These are phyloP conservation scores for Pythium phragmiticola DNA, from an alignment of 352 stramenopile genomes.

Conservation along the genomic window DNA sequence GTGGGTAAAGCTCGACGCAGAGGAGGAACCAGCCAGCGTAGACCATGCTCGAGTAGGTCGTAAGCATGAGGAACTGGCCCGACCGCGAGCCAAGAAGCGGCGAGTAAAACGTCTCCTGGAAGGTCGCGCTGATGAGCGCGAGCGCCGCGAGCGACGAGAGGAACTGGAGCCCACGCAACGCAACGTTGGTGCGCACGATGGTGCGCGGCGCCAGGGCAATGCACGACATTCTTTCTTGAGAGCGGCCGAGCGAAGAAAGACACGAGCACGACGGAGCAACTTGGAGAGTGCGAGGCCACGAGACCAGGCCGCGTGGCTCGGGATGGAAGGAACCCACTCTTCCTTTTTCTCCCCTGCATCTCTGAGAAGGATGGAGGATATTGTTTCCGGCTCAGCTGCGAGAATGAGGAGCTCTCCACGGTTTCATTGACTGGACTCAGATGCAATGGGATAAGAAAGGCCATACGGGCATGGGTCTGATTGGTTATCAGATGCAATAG, in stretches of 20 bases:
- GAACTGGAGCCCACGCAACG: conserved; percentile 17
- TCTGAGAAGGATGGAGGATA: background rate
- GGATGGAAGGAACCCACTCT: background rate
- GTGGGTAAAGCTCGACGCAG: conserved; percentile 30
- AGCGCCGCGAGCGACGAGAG: conserved; percentile 15
- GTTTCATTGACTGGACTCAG: background rate
- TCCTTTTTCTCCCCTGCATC: background rate
- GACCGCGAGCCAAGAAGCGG: conserved; percentile 9
- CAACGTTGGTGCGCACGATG: conserved; percentile 18
- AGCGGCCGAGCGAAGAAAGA: background rate
- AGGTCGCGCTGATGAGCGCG: conserved; percentile 6
- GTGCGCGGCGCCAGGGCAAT: conserved; percentile 11
- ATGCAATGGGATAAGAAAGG: background rate
- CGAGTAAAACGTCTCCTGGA: conserved; percentile 16
- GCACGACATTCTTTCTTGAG: conserved; percentile 4
- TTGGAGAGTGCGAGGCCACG: conserved; percentile 1
- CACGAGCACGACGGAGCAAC: background rate
- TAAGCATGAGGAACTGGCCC: conserved; percentile 28
- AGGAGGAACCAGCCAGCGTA: conserved; percentile 23
- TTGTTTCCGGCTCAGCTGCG: background rate
- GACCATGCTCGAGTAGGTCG: conserved; percentile 33
- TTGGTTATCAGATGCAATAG: background rate
- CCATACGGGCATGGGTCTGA: background rate
- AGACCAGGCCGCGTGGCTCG: background rate
- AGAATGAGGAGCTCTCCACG: background rate